Evolutionary conservation across 2,329 filamentous ascomycete species (phyloP).

Genomic region (Magnaporthiopsis incrustans): DNA sequence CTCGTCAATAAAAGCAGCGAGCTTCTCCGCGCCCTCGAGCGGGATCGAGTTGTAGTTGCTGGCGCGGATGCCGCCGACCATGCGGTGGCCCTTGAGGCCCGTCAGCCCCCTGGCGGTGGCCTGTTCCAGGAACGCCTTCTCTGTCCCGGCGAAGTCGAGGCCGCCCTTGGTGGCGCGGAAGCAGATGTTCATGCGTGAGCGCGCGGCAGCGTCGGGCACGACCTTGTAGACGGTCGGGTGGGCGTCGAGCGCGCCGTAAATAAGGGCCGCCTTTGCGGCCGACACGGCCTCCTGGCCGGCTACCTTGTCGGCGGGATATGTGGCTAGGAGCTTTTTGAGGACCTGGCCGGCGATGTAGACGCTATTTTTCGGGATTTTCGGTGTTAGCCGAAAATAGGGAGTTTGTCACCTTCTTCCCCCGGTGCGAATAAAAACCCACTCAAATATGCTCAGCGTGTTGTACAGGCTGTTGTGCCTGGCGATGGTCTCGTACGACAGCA

Average conservation of each 20-base stretch:
- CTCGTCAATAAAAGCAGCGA: constrained; percentile 52
- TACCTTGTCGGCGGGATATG: constrained; percentile 58
- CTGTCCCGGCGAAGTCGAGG: constrained; percentile 55
- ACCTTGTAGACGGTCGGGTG: constrained; percentile 66
- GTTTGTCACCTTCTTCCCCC: too few relatives aligned
- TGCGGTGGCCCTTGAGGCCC: constrained; percentile 83
- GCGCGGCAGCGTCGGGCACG: constrained; percentile 65
- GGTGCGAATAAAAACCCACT: constrained; percentile 16
- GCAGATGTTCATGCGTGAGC: constrained; percentile 93
- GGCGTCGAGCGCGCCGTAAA: constrained; percentile 72
- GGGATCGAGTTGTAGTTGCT: constrained; percentile 86
- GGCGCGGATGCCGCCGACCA: constrained; percentile 76
- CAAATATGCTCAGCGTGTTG: constrained; percentile 93
- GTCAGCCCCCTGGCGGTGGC: constrained; percentile 60
- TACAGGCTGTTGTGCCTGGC: constrained; percentile 93
- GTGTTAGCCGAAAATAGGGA: too few relatives aligned
- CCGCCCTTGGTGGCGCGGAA: constrained; percentile 61
- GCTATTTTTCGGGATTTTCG: constrained; percentile 31
- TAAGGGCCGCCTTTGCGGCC: constrained; percentile 63
- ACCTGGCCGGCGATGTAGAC: constrained; percentile 89
- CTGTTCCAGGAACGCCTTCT: constrained; percentile 73
- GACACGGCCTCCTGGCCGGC: constrained; percentile 68
- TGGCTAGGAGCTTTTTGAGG: constrained; percentile 63
- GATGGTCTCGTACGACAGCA: constrained; percentile 76
- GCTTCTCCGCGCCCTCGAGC: constrained; percentile 56